Percentiles rank a stretch among this genome's conserved stretches.
Evolutionary conservation across 306 rosid species (phyloP).

Genomic region (Prunus salicina): DNA sequence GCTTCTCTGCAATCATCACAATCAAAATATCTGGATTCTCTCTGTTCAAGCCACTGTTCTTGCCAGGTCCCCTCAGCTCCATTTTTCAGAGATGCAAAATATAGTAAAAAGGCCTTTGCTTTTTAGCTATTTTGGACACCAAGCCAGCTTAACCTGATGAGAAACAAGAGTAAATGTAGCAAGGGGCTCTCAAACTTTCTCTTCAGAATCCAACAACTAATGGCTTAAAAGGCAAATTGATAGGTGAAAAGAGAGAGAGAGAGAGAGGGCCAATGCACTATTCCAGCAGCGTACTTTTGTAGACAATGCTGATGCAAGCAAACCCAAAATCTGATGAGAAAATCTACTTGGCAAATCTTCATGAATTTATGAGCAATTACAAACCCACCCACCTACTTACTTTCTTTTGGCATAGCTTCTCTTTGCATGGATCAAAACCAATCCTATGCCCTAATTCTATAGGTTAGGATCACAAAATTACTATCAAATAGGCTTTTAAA

Average conservation of each 20-base stretch:
- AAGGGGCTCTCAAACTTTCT: slow-evolving; percentile 23
- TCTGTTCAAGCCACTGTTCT: slow-evolving; percentile 62
- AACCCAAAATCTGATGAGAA: slow-evolving; percentile 30
- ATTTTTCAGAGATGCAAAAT: slow-evolving; percentile 28
- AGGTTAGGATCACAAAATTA: neutral
- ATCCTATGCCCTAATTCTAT: slow-evolving; percentile 13
- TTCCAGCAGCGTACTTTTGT: slow-evolving; percentile 38
- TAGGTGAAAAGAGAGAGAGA: slow-evolving; percentile 33
- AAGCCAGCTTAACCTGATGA: slow-evolving; percentile 21
- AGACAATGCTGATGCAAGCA: slow-evolving; percentile 54
- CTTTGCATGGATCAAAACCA: slow-evolving; percentile 15
- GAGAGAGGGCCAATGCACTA: slow-evolving; percentile 20
- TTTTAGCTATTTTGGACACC: slow-evolving; percentile 31
- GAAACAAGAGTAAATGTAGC: slow-evolving; percentile 34
- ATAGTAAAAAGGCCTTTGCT: slow-evolving; percentile 29
- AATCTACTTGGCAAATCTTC: slow-evolving; percentile 31
- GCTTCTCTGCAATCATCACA: slow-evolving; percentile 62
- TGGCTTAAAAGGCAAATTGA: slow-evolving; percentile 30
- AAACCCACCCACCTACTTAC: slow-evolving; percentile 2
- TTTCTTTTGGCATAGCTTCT: neutral
- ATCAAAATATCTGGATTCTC: slow-evolving; percentile 77
- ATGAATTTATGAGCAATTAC: slow-evolving; percentile 25
- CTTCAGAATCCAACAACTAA: slow-evolving; percentile 41
- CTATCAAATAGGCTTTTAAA: neutral
- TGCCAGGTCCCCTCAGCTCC: slow-evolving; percentile 61